Conservation (phyloP, 1,139 yeast genomes). For the Saccharomyces hybrid region DNA sequence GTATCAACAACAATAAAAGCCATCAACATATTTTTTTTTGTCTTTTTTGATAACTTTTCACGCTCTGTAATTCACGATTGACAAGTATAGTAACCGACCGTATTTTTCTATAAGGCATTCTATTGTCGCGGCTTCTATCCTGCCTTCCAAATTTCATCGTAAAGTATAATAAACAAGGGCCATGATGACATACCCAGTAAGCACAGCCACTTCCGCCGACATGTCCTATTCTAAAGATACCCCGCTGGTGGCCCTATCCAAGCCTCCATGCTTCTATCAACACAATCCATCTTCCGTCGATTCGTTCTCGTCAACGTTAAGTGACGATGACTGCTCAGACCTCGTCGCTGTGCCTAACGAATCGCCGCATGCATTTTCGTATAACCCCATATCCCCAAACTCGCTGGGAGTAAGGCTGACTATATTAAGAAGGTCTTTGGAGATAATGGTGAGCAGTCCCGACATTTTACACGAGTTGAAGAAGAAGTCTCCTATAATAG, state of each 20-base stretch:
- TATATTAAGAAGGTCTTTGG: conserved; percentile 68
- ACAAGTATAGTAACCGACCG: not conserved
- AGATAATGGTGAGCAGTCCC: conserved; percentile 37
- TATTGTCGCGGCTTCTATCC: not conserved
- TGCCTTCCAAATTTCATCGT: not conserved
- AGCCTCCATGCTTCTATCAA: not conserved
- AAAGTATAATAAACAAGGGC: not conserved
- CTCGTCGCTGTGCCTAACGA: conserved; percentile 61
- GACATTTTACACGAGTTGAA: conserved; percentile 10
- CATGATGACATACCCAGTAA: not conserved
- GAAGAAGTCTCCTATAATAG: not conserved
- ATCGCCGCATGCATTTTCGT: conserved; percentile 77
- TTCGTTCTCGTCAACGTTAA: conserved; percentile 6
- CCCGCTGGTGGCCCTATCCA: not conserved
- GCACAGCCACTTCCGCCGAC: not conserved
- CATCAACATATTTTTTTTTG: not conserved
- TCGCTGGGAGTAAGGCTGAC: conserved; percentile 68
- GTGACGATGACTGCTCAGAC: conserved; percentile 27
- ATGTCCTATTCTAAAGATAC: not conserved
- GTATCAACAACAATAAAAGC: not conserved
- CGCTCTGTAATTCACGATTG: not conserved
- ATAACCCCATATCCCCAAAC: conserved; percentile 73
- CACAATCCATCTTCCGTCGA: not conserved
- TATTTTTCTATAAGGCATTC: not conserved
- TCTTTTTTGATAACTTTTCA: not conserved